Evolutionary conservation across 768 basidiomycete genomes (phyloP).

Genomic region (Pleurotus pulmonarius): DNA sequence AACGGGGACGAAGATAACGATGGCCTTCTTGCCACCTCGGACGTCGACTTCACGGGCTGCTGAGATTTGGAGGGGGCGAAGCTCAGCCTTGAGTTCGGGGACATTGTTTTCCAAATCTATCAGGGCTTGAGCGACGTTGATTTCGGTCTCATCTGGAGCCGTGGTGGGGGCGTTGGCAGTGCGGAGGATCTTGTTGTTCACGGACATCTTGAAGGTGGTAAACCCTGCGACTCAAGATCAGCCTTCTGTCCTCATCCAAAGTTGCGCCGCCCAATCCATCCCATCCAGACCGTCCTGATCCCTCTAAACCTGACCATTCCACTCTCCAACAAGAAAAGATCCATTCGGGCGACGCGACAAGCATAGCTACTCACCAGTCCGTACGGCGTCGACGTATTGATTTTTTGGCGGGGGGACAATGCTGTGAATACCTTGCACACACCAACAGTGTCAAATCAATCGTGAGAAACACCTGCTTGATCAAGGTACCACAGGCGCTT

Average conservation of each 20-base stretch:
- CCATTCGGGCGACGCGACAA: not conserved
- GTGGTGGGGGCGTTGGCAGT: slow-evolving; percentile 93
- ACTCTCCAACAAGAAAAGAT: not conserved
- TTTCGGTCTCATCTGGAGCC: slow-evolving; percentile 89
- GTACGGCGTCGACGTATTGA: slow-evolving; percentile 4
- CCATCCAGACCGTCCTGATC: slow-evolving; percentile 43
- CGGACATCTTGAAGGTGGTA: slow-evolving; percentile 60
- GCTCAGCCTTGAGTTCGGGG: slow-evolving; percentile 95
- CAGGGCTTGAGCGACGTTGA: slow-evolving; percentile 89
- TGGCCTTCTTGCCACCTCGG: slow-evolving; percentile 98
- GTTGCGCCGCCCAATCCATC: slow-evolving; percentile 33
- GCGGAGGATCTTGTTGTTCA: slow-evolving; percentile 84
- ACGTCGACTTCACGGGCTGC: slow-evolving; percentile 99
- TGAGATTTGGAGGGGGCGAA: slow-evolving; percentile 94
- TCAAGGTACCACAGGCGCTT: not conserved
- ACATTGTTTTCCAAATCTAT: slow-evolving; percentile 98
- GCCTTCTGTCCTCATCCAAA: slow-evolving; percentile 46
- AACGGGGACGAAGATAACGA: slow-evolving; percentile 96
- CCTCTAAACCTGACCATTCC: slow-evolving; percentile 10
- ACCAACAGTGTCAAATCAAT: not conserved
- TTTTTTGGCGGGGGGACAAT: slow-evolving; percentile 5
- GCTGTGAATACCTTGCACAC: not conserved
- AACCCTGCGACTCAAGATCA: slow-evolving; percentile 4
- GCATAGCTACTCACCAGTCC: slow-evolving; percentile 5
- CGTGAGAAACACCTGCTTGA: not conserved